Conservation (phyloP, 139 green algal species). For the Coelastrella sp. region DNA sequence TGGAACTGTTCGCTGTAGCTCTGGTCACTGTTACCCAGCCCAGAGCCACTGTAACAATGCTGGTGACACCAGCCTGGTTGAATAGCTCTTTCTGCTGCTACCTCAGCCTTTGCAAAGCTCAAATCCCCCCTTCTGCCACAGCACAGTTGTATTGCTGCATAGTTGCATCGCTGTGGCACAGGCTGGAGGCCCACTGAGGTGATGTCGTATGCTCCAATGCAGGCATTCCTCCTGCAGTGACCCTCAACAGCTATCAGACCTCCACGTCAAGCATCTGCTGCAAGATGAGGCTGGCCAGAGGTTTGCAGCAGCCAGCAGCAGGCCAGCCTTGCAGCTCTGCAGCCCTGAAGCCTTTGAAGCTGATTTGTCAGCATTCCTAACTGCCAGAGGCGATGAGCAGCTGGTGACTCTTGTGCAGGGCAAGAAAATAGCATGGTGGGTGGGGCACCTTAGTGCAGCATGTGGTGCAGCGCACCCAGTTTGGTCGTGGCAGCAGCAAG, state of each 20-base stretch:
- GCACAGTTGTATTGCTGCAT: too few relatives aligned
- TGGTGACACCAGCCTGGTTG: too few relatives aligned
- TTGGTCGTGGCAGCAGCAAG: too few relatives aligned
- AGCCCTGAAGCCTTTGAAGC: slow-evolving; percentile 59
- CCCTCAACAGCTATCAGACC: slow-evolving; percentile 52
- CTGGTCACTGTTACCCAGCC: too few relatives aligned
- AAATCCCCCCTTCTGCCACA: too few relatives aligned
- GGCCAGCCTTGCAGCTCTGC: slow-evolving; percentile 54
- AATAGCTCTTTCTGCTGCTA: too few relatives aligned
- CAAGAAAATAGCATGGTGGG: not conserved
- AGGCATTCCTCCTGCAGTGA: not conserved
- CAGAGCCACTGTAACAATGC: too few relatives aligned
- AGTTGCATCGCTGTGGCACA: too few relatives aligned
- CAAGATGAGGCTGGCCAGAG: slow-evolving; percentile 43
- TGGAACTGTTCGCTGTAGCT: too few relatives aligned
- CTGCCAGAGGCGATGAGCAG: slow-evolving; percentile 48
- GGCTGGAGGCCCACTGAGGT: too few relatives aligned
- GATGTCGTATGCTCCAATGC: not conserved
- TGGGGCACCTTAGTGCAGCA: not conserved
- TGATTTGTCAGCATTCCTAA: slow-evolving; percentile 63
- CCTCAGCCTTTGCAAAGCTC: too few relatives aligned
- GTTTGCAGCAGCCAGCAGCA: slow-evolving; percentile 39
- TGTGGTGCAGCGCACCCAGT: not conserved
- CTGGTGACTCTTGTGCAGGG: slow-evolving; percentile 36
- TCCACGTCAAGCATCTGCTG: slow-evolving; percentile 53